Conservation (phyloP, 2,329 filamentous ascomycete genomes). For the Furcasterigmium furcatum region DNA sequence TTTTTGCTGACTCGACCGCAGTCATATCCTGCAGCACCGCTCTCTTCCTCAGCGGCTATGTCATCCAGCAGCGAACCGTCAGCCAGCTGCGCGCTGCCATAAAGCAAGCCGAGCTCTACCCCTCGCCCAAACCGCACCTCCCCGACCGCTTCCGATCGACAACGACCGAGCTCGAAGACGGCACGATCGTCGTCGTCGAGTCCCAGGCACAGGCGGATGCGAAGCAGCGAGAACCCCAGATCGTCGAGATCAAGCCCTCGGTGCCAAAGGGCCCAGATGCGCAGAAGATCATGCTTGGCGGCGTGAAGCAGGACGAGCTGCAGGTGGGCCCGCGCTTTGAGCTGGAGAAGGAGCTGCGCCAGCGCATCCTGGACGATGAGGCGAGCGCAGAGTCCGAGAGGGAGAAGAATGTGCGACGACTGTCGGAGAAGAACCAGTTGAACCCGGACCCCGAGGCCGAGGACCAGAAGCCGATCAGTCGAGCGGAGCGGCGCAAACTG, state of each 20-base stretch:
- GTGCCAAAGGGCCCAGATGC: conserved; percentile 18
- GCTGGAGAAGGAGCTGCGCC: conserved; percentile 24
- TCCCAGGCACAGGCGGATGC: conserved; percentile 26
- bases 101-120: conserved; percentile 41
- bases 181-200: conserved; percentile 36
- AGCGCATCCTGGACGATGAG: conserved; percentile 18
- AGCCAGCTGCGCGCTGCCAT: conserved; percentile 73
- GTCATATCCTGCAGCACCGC: conserved; percentile 76
- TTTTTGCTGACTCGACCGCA: conserved; percentile 21
- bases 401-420: conserved; percentile 11
- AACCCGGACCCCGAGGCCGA: conserved; percentile 32
- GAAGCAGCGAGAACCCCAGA: conserved; percentile 14
- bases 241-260: conserved; percentile 33
- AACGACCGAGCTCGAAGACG: conserved; percentile 44
- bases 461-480: conserved; percentile 44
- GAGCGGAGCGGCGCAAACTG: conserved; percentile 49
- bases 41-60: conserved; percentile 85
- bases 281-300: conserved; percentile 16
- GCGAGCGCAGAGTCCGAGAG: conserved; percentile 8
- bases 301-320: conserved; percentile 9
- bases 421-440: conserved; percentile 11
- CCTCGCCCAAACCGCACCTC: conserved; percentile 45
- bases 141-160: conserved; percentile 46
- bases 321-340: conserved; percentile 16
- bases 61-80: conserved; percentile 82